Conservation (phyloP, 116 monocot genomes). For the Phalaenopsis hybrid region DNA sequence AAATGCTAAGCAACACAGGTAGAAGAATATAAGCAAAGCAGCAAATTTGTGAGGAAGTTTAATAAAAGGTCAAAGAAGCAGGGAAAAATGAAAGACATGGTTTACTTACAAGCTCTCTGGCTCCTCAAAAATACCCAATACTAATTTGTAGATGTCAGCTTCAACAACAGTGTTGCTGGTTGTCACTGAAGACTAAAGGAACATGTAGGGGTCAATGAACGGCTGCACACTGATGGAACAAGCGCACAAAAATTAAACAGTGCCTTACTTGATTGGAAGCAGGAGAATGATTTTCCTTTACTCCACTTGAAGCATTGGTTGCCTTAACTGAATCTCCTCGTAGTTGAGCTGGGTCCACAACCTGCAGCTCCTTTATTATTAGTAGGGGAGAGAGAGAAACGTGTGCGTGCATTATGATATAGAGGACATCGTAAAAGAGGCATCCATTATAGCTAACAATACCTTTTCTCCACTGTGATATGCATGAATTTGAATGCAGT, state of each 20-base stretch:
- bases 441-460: background rate
- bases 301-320: constrained; percentile 7
- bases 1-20: background rate
- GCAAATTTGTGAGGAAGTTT: background rate
- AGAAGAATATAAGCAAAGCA: background rate
- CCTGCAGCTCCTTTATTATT: constrained; percentile 6
- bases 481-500: constrained; percentile 48
- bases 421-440: background rate
- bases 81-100: background rate
- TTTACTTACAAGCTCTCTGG: constrained; percentile 45
- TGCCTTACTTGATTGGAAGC: constrained; percentile 28
- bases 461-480: constrained; percentile 38
- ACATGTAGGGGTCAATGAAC: background rate
- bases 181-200: constrained; percentile 5
- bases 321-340: constrained; percentile 13
- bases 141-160: constrained; percentile 43
- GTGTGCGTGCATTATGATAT: background rate
- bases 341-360: constrained; percentile 11
- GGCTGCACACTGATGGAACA: background rate
- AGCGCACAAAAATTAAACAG: background rate
- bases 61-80: background rate
- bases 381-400: background rate
- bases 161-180: constrained; percentile 14
- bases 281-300: constrained; percentile 20
- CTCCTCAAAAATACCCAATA: constrained; percentile 43